phyloP scores from a whole-genome alignment of 768 basidiomycete species.

The Tylopilus subfusipes region DNA sequence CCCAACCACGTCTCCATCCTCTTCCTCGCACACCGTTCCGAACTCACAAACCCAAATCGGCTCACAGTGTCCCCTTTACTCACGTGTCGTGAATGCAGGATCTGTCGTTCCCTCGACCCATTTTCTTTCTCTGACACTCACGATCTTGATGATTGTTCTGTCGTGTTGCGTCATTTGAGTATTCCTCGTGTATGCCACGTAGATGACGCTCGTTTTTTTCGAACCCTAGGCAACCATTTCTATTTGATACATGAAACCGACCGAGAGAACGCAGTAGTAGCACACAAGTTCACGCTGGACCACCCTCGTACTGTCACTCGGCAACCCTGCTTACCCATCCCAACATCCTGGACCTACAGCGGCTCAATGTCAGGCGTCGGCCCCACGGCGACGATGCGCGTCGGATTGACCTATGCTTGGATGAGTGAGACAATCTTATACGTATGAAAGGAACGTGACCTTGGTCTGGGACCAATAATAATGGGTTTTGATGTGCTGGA shows the following conservation, averaged over 20 bases:
- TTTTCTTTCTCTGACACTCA: conserved; percentile 17
- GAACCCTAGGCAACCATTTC: background rate
- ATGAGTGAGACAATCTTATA: background rate
- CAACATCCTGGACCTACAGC: conserved; percentile 31
- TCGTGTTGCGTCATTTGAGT: conserved; percentile 27
- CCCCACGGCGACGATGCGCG: conserved; percentile 71
- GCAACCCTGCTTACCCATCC: background rate
- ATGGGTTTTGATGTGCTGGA: conserved; percentile 64
- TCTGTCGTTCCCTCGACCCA: conserved; percentile 6
- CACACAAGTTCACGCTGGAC: background rate
- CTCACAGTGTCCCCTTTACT: conserved; percentile 22
- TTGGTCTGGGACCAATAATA: conserved; percentile 38
- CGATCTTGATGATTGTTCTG: conserved; percentile 25
- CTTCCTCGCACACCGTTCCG: background rate
- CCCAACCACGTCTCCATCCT: background rate
- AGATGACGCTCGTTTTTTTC: background rate
- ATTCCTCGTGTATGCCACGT: background rate
- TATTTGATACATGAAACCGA: background rate
- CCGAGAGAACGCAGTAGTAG: conserved; percentile 6
- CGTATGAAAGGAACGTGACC: conserved; percentile 7
- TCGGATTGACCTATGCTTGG: conserved; percentile 66
- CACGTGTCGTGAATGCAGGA: conserved; percentile 3
- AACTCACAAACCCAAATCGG: conserved; percentile 20
- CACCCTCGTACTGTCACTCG: background rate
- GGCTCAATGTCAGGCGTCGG: conserved; percentile 69